Evolutionary conservation across 345 rosid genomes (phyloP), one percentile per base, ranked within the genome.

Genomic region (Lepidium sativum): DNA sequence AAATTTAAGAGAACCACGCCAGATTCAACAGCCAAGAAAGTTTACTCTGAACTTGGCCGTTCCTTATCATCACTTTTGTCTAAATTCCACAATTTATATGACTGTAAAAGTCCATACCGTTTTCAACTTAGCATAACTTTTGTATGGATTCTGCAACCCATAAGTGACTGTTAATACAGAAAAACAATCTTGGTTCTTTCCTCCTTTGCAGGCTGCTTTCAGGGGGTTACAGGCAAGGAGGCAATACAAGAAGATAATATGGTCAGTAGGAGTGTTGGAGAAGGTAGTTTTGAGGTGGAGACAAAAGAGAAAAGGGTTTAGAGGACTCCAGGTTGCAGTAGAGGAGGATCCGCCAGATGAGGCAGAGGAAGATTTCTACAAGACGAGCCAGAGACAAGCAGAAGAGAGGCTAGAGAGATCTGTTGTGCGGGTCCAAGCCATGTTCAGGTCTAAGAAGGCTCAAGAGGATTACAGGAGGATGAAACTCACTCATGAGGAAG

Each of bases 401-500:
- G 92, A 86, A 72, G 97, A 90, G 70, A 92, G 99, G 54, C 78
- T 86, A 0, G 96, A 83, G 83, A 89, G 83, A 70, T 82, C 97
- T 9, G 97, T 88, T 31, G 79, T 84, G n/a, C 74, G 80, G 16
- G 96, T 94, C 31, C 97, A 94, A 71, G 80, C 96, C 52, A 85
- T 94, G 96, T 90, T 94, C 72, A 89, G 97, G 38, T 94, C 99
- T 56, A 94, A 80, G 91, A 80, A 88, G 69, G 97, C 99, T 53
- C 99, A 91, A 71, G 73, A 81, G 43, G 95, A 94, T 42, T 94
- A 94, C 73, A 75, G 83, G 43, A 84, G 89, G 77, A 90, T 90
- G 95, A 94, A 88, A 82, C 41, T 88, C 59, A 74, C 80, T 31
- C 83, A 77, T 68, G 73, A 66, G 56, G 71, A 80, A 76, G 92